Base-by-base conservation (phyloP, 2,329 filamentous ascomycete genomes). In the Trichothecium sympodiale region DNA sequence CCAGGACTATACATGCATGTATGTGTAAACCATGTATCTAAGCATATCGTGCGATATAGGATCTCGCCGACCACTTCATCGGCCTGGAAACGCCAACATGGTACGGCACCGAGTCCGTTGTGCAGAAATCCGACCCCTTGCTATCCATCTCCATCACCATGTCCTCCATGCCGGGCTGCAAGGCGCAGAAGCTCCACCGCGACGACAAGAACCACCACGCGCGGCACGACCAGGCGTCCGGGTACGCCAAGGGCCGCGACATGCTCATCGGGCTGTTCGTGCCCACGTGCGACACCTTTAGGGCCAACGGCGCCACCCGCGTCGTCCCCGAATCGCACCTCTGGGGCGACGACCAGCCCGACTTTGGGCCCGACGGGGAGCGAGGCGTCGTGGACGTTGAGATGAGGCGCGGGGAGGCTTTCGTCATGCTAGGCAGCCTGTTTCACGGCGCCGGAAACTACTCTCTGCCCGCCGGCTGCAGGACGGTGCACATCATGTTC, bases 131-230 rank as follows among this genome's bases (percentile, higher is more conserved):
- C 6, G 46, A 57, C 27, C 58, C 57, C 3, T 41, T 58, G 1
- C 48, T 61, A 6, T 57, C 54, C 6, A 58, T 58, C 17, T 44
- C 55, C 15, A 60, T 59, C 33, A 54, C 58, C 1, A 57, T 60
- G 48, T 51, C 53, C 32, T 53, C 53, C 1, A 52, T 49, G 5
- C 54, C 56, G 0, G 51, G 53, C 3, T 53, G 50, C 3, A 38
- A 44, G 4, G 46, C 56, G 1, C 56, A 59, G 37, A 44, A 46
- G 8, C 46, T 60, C 6, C 56, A 60, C 35, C 53, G 57, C 5
- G 56, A 59, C 37, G 57, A 61, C 40, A 60, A 59, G 39, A 59
- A 56, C 36, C 56, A 59, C 34, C 57, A 60, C 35, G 52, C 51
- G 6, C 46, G 52, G 4, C 57, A 61, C 39, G 15, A 33, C 4